Percentiles rank a stretch among this genome's conserved stretches.
Evolutionary conservation across 2,329 filamentous ascomycete species (phyloP).

Genomic region (Exophiala alcalophila): DNA sequence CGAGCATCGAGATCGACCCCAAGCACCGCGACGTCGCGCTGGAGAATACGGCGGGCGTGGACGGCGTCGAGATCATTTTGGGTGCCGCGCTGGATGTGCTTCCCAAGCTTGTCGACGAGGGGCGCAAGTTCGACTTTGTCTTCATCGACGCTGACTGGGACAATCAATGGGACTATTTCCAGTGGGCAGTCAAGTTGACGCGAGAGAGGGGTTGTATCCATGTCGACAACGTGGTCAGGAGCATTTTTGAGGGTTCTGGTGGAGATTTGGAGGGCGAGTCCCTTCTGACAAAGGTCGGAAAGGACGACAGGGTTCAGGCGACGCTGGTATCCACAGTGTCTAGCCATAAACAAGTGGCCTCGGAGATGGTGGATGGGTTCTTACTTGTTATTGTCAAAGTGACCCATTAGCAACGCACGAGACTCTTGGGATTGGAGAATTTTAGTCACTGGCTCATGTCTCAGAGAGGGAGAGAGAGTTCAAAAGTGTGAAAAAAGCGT

Average conservation of each 20-base stretch:
- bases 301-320: slow-evolving; percentile 42
- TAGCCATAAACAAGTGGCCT: slow-evolving; percentile 29
- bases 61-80: slow-evolving; percentile 44
- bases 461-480: too few relatives aligned
- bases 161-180: slow-evolving; percentile 51
- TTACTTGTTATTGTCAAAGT: slow-evolving; percentile 42
- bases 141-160: slow-evolving; percentile 55
- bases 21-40: slow-evolving; percentile 48
- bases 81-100: slow-evolving; percentile 47
- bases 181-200: slow-evolving; percentile 45
- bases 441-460: too few relatives aligned
- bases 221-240: slow-evolving; percentile 53
- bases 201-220: slow-evolving; percentile 40
- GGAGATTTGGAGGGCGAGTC: slow-evolving; percentile 22
- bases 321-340: slow-evolving; percentile 46
- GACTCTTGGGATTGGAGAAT: too few relatives aligned
- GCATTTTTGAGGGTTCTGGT: slow-evolving; percentile 10
- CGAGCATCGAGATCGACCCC: slow-evolving; percentile 51
- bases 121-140: slow-evolving; percentile 48
- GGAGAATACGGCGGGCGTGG: slow-evolving; percentile 45
- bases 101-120: slow-evolving; percentile 39
- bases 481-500: too few relatives aligned
- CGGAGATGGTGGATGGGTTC: slow-evolving; percentile 49
- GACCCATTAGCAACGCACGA: too few relatives aligned
- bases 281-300: slow-evolving; percentile 43